A percentile compares a stretch with the other conserved stretches of the same genome.
Evolutionary conservation across 345 rosid species (phyloP).

Genomic region (Erodium maritimum): DNA sequence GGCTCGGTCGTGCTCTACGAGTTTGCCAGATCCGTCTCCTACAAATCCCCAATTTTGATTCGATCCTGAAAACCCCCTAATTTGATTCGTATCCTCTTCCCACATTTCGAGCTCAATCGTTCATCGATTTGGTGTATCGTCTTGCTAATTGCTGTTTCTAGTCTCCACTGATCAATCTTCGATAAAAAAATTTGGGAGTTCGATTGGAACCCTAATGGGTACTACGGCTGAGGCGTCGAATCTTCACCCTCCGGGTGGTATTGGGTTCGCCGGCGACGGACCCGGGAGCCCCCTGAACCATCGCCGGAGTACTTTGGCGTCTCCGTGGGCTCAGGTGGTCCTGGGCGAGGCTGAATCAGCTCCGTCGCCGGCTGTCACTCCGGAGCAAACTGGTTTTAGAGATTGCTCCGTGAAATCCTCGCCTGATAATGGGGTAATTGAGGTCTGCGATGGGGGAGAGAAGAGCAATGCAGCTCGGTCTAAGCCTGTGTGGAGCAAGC

Average conservation of each 20-base stretch:
- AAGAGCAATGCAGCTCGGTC: slow-evolving; percentile 22
- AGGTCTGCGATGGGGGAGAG: slow-evolving; percentile 16
- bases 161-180: slow-evolving; percentile 4
- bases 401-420: slow-evolving; percentile 13
- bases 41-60: not conserved
- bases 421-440: slow-evolving; percentile 15
- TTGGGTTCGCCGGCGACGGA: slow-evolving; percentile 11
- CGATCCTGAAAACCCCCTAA: not conserved
- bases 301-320: slow-evolving; percentile 19
- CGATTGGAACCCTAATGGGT: slow-evolving; percentile 17
- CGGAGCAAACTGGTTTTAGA: slow-evolving; percentile 14
- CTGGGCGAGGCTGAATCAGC: slow-evolving; percentile 30
- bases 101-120: no score
- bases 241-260: slow-evolving; percentile 21
- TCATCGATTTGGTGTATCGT: not conserved
- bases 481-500: slow-evolving; percentile 48
- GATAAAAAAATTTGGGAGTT: no score
- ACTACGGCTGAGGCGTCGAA: slow-evolving; percentile 35
- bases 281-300: slow-evolving; percentile 21
- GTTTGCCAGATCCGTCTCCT: slow-evolving; percentile 12
- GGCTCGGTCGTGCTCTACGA: slow-evolving; percentile 8
- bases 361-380: slow-evolving; percentile 10
- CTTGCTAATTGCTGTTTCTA: no score
- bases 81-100: not conserved
- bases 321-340: slow-evolving; percentile 34